Evolutionary conservation across 768 basidiomycete genomes (phyloP), one percentile per base, ranked within the genome.

Genomic region (Kwoniella bestiolae): DNA sequence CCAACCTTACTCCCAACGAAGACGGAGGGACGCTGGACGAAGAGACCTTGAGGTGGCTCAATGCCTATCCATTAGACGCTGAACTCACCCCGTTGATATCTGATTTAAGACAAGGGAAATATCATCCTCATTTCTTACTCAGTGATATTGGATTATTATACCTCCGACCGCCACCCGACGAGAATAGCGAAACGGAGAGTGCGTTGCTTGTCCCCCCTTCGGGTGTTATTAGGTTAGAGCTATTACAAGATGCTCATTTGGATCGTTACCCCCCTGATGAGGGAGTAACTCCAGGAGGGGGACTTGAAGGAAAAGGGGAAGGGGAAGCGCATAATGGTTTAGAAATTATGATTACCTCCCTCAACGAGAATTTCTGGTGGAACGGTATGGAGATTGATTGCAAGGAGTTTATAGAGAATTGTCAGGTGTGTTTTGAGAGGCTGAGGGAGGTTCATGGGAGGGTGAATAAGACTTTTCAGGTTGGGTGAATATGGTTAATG

Each of bases 91-190:
- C 67, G 3, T 65, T 78, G 6, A 73, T 78, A 44, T 50, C 51
- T 14, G 29, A 35, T 46, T 56, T 78, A 7, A 67, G 69, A 25
- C 26, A 31, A 12, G 67, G 68, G 8, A 34, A 41, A 59, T 41
- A 31, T 16, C n/a, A 55, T 35, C 32, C 18, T n/a, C 14, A 78
- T 58, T 78, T 78, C 60, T 46, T 78, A n/a, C 51, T 78, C 3
- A 70, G 68, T 16, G 74, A 75, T 12, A 68, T 75, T 16, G 76
- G 76, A 25, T 59, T 78, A n/a, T 59, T 78, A 28, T 78, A 78
- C 45, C 67, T 75, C 25, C 66, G 69, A 21, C 69, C 73, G 3
- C 51, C 62, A 3, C 51, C 65, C 11, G 63, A 47, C 16, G 34
- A 21, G 0, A 51, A 60, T 25, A 11, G n/a, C 3, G 61, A 66